Evolutionary conservation across 2,329 filamentous ascomycete genomes (phyloP), one percentile per base, ranked within the genome.

Genomic region (Pyrenophora tritici-repentis): DNA sequence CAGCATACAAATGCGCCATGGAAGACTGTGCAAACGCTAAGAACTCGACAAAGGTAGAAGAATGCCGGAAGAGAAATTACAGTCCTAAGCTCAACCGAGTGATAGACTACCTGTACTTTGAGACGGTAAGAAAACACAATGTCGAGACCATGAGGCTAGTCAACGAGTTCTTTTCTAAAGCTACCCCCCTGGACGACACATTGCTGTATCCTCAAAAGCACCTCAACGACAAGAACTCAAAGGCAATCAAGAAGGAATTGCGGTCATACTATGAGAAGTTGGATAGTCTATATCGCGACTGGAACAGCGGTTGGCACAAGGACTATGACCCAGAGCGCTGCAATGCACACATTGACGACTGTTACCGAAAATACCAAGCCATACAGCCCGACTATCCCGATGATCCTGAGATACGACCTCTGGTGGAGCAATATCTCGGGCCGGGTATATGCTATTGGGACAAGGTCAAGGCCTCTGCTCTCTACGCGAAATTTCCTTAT

Each of bases 91-190:
- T 24, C 1, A 40, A 63, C 1, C 83, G 88, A 48, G 82, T 89
- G 3, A 77, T 88, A 4, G 87, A 91, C 62, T 77, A 79, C 32
- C 73, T 90, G 6, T 85, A 82, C 55, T 87, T 85, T 14, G 55
- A 69, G 0, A 74, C 85, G 2, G 80, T 83, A 0, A 68, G 78
- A 10, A 68, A 47, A 2, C 73, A 73, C 17, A 68, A 76, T n/a
- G 52, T 65, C 1, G 60, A 66, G 13, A 72, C 72, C 0, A 53
- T 72, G 7, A 40, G 47, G 0, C 43, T 53, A 1, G 63, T 79
- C 9, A 46, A 66, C 3, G 40, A 64, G 0, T 37, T 32, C 4
- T 49, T 77, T 6, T 45, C 67, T 0, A 56, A 65, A 2, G 55
- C 46, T 10, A 41, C 17, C 3, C 67, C 58, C 20, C 63, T 69